phyloP scores from a whole-genome alignment of 805 yeast genomes.

The Lipomyces anomalus region DNA sequence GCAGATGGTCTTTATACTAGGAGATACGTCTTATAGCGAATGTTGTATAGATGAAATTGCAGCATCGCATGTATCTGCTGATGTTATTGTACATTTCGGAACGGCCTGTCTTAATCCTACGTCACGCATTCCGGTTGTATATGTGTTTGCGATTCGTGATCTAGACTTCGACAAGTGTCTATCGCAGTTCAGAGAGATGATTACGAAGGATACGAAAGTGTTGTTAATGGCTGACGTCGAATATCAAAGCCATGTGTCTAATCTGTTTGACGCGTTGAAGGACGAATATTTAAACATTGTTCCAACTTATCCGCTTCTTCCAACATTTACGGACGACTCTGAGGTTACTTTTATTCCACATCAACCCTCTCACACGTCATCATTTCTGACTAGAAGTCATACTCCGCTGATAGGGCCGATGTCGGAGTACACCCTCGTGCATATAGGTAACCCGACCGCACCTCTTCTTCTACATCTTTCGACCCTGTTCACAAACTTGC shows the following conservation, averaged over 20 bases:
- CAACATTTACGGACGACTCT: slow-evolving; percentile 37
- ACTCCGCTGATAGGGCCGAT: slow-evolving; percentile 27
- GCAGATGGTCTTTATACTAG: slow-evolving; percentile 64
- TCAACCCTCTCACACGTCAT: slow-evolving; percentile 1
- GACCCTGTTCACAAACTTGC: slow-evolving; percentile 49
- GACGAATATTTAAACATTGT: slow-evolving; percentile 2
- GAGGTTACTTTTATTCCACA: slow-evolving; percentile 36
- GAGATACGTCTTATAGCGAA: slow-evolving; percentile 91
- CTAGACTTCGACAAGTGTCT: slow-evolving; percentile 42
- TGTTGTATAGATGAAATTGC: slow-evolving; percentile 98
- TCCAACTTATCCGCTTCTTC: background rate
- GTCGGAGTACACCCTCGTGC: slow-evolving; percentile 55
- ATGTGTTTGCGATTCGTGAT: slow-evolving; percentile 68
- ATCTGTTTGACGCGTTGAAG: background rate
- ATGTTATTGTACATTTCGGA: slow-evolving; percentile 86
- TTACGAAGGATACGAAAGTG: background rate
- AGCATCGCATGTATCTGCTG: slow-evolving; percentile 84
- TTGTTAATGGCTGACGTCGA: background rate
- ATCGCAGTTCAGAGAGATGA: slow-evolving; percentile 36
- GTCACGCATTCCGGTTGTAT: slow-evolving; percentile 64
- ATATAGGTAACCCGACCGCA: slow-evolving; percentile 66
- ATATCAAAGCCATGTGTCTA: background rate
- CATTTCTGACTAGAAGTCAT: slow-evolving; percentile 26
- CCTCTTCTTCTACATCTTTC: slow-evolving; percentile 72
- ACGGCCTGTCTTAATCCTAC: slow-evolving; percentile 87